Conservation (phyloP, 106 monocot species). For the Iris macrosiphon region DNA sequence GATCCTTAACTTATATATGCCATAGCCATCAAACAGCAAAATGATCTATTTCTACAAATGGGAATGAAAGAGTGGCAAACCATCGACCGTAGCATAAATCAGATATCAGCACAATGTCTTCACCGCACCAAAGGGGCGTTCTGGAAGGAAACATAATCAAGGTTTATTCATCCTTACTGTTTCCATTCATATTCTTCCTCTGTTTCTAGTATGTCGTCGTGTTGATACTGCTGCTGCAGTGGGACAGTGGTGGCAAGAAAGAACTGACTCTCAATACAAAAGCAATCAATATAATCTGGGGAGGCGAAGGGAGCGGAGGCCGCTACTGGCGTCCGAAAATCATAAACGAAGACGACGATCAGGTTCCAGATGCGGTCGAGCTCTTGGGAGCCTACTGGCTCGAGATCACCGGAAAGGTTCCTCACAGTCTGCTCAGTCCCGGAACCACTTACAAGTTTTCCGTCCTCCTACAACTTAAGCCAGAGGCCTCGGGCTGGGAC, state of each 20-base stretch:
- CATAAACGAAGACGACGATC: neutral
- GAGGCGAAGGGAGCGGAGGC: conserved; percentile 5
- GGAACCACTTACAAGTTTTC: conserved; percentile 5
- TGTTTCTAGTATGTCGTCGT: too few species aligned
- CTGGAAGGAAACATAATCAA: too few species aligned
- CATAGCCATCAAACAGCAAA: too few species aligned
- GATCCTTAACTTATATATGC: too few species aligned
- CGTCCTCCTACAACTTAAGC: neutral
- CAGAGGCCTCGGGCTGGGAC: neutral
- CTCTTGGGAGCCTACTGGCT: conserved; percentile 15
- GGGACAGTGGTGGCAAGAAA: neutral
- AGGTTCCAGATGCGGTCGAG: neutral
- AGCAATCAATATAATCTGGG: conserved; percentile 12
- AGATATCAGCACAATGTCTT: too few species aligned
- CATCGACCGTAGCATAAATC: too few species aligned
- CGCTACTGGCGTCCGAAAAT: conserved; percentile 3
- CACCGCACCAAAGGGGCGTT: too few species aligned
- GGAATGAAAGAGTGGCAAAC: too few species aligned
- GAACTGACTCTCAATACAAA: conserved; percentile 2
- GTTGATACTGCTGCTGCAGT: neutral
- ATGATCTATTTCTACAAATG: too few species aligned
- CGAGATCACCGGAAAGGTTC: conserved; percentile 13
- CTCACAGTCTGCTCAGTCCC: conserved; percentile 5
- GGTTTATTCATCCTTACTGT: too few species aligned
- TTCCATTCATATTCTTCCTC: too few species aligned